These are phyloP conservation scores for Penicillium simplicissimum DNA, from an alignment of 495 filamentous ascomycete genomes.

Conservation along the genomic window DNA sequence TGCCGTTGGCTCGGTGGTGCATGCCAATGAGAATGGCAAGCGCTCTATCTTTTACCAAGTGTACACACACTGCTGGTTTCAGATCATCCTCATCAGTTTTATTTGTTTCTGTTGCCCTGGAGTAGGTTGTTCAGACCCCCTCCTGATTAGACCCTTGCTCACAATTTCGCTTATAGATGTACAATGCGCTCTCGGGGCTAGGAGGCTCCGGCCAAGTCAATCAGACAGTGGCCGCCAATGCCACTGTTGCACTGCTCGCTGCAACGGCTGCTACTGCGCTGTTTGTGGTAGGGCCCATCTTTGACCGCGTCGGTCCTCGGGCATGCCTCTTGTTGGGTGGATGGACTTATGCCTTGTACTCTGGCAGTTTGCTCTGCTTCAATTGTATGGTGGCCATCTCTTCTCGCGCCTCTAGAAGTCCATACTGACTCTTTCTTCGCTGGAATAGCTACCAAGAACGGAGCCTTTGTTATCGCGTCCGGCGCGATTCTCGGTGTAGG, in stretches of 20 bases:
- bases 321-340: slow-evolving; percentile 44
- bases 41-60: slow-evolving; percentile 22
- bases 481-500: slow-evolving; percentile 53
- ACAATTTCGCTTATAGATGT: slow-evolving; percentile 49
- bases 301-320: slow-evolving; percentile 42
- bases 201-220: slow-evolving; percentile 56
- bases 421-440: not conserved
- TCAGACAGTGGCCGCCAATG: slow-evolving; percentile 43
- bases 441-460: slow-evolving; percentile 62
- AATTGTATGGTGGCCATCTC: slow-evolving; percentile 25
- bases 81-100: slow-evolving; percentile 49
- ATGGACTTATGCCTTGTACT: slow-evolving; percentile 47
- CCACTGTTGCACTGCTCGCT: slow-evolving; percentile 42
- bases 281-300: slow-evolving; percentile 46
- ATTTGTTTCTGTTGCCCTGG: slow-evolving; percentile 87
- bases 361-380: slow-evolving; percentile 43
- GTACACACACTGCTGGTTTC: slow-evolving; percentile 42
- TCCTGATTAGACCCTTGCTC: not conserved
- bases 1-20: not conserved
- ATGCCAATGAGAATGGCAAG: not conserved
- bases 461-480: slow-evolving; percentile 72
- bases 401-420: not conserved
- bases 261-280: slow-evolving; percentile 43
- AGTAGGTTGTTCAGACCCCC: slow-evolving; percentile 18
- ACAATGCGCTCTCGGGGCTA: slow-evolving; percentile 66